These are phyloP conservation scores for Carex sylvatica DNA, from an alignment of 202 grass and related monocot species.

Conservation along the genomic window DNA sequence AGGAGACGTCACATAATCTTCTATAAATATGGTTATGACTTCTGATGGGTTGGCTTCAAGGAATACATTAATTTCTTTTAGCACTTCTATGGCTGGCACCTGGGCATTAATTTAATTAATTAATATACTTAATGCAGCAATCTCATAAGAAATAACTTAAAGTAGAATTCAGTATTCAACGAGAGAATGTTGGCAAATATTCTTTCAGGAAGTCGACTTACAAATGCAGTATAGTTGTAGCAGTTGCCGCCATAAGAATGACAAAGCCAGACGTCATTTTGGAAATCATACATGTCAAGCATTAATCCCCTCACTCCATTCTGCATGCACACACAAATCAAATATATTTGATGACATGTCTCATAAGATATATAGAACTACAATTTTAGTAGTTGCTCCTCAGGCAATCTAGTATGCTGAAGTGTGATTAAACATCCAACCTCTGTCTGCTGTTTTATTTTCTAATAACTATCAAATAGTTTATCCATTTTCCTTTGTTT, in stretches of 20 bases:
- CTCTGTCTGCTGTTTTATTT: background rate
- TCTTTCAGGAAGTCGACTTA: slow-evolving; percentile 33
- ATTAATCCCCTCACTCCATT: slow-evolving; percentile 86
- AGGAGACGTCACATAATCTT: slow-evolving; percentile 82
- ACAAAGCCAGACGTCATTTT: slow-evolving; percentile 74
- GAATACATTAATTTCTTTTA: slow-evolving; percentile 68
- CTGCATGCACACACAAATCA: slow-evolving; percentile 37
- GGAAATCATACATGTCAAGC: slow-evolving; percentile 98
- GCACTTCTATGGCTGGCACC: slow-evolving; percentile 64
- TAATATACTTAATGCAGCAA: background rate
- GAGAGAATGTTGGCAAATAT: background rate
- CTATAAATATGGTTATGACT: slow-evolving; percentile 75
- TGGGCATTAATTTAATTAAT: slow-evolving; percentile 9
- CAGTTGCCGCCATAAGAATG: slow-evolving; percentile 84
- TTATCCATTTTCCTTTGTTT: background rate
- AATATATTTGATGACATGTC: background rate
- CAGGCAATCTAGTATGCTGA: background rate
- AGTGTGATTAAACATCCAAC: background rate
- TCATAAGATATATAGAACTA: background rate
- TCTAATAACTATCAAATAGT: background rate
- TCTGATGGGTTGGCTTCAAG: slow-evolving; percentile 57
- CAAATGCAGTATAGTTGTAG: slow-evolving; percentile 91
- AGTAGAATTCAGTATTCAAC: background rate
- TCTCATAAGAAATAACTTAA: background rate
- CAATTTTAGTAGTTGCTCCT: background rate